These are phyloP conservation scores for Wickerhamiella kurtzmanii DNA, from an alignment of 805 yeast species.

Conservation along the genomic window DNA sequence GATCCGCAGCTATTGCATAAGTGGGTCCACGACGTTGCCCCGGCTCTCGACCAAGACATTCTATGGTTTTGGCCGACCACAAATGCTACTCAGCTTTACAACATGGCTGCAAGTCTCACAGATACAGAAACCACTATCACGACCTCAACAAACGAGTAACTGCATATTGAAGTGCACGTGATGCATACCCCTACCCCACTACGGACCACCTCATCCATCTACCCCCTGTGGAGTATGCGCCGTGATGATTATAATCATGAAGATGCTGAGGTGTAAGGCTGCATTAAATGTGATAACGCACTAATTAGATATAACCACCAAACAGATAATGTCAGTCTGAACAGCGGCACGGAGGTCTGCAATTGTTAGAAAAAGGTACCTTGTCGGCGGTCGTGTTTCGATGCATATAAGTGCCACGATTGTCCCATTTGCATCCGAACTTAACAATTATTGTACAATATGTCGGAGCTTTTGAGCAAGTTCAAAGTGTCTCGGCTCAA, in stretches of 20 bases:
- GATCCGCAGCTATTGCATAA: constrained; percentile 24
- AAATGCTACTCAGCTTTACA: background rate
- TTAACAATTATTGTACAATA: background rate
- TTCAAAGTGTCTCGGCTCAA: background rate
- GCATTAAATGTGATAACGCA: no score
- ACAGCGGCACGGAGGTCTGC: no score
- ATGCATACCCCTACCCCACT: background rate
- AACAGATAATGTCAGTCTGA: no score
- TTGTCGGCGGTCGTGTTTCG: no score
- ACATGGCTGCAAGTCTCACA: background rate
- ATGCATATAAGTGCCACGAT: no score
- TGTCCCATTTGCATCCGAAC: no score
- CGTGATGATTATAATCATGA: no score
- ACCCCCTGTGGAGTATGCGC: no score
- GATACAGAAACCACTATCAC: background rate
- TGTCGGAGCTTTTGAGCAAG: background rate
- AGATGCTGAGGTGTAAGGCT: background rate
- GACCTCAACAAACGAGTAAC: no score
- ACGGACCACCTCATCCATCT: no score
- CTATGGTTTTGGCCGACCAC: constrained; percentile 24
- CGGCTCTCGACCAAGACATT: constrained; percentile 3
- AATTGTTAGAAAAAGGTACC: no score
- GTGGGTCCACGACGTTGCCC: constrained; percentile 32
- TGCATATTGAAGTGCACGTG: background rate
- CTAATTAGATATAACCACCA: no score